Evolutionary conservation across 2,329 filamentous ascomycete species (phyloP).

Genomic region (Thelonectria olida): DNA sequence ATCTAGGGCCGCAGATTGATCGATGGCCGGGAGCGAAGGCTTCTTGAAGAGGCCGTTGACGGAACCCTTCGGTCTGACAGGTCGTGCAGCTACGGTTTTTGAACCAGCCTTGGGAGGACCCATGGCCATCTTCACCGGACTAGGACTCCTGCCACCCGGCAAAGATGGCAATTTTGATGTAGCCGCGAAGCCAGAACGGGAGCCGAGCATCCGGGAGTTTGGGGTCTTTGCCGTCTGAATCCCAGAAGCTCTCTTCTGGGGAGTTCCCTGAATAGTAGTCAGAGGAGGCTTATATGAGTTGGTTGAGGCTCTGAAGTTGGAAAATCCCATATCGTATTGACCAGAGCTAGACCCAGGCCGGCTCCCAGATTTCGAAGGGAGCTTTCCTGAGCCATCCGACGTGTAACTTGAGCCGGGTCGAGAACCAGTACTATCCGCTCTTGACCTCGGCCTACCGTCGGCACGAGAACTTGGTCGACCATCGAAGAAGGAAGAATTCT

Average conservation of each 20-base stretch:
- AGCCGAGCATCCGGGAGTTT: conserved; percentile 34
- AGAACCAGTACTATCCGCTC: conserved; percentile 56
- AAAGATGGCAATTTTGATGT: conserved; percentile 39
- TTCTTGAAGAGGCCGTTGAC: conserved; percentile 65
- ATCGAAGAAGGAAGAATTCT: conserved; percentile 78
- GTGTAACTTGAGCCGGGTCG: conserved; percentile 68
- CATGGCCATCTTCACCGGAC: conserved; percentile 48
- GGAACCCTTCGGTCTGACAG: conserved; percentile 62
- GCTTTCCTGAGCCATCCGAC: conserved; percentile 65
- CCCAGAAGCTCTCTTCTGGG: conserved; percentile 44
- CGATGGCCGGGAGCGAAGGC: conserved; percentile 57
- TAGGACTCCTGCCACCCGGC: conserved; percentile 46
- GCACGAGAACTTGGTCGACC: conserved; percentile 64
- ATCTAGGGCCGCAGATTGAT: conserved; percentile 29
- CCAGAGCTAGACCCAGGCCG: conserved; percentile 65
- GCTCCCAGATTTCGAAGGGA: conserved; percentile 60
- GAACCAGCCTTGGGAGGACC: conserved; percentile 52
- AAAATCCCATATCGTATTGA: conserved; percentile 48
- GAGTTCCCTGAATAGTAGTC: conserved; percentile 55
- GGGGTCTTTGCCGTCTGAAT: conserved; percentile 34
- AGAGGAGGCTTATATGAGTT: conserved; percentile 55
- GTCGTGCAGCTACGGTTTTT: conserved; percentile 57
- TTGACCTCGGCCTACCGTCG: conserved; percentile 56
- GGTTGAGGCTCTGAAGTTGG: conserved; percentile 55
- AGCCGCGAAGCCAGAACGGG: conserved; percentile 34